Percentiles rank a stretch among this genome's conserved stretches.
Conservation (phyloP, 768 basidiomycete species). For the Aureoboletus auriporus region DNA sequence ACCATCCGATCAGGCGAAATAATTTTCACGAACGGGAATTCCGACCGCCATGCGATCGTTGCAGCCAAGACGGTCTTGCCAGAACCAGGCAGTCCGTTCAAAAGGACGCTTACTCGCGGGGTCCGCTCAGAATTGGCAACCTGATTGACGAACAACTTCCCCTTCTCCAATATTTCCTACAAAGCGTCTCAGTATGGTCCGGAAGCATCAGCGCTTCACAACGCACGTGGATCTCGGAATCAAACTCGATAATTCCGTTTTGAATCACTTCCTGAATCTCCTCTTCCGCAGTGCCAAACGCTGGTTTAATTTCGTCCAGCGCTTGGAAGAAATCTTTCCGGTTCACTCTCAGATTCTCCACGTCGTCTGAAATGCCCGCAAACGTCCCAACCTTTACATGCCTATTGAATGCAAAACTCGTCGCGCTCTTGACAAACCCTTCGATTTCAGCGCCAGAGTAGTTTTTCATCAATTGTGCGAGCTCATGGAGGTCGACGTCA, state of each 20-base stretch:
- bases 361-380: slow-evolving; percentile 94
- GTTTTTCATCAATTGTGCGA: slow-evolving; percentile 88
- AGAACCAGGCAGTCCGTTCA: slow-evolving; percentile 86
- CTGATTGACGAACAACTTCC: slow-evolving; percentile 88
- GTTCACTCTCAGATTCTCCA: slow-evolving; percentile 89
- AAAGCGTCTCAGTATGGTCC: slow-evolving; percentile 4
- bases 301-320: slow-evolving; percentile 90
- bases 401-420: slow-evolving; percentile 95
- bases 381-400: slow-evolving; percentile 98
- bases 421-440: slow-evolving; percentile 96
- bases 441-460: slow-evolving; percentile 96
- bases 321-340: slow-evolving; percentile 84
- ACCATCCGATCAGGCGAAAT: slow-evolving; percentile 97
- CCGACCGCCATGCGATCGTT: slow-evolving; percentile 88
- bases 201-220: slow-evolving; percentile 1
- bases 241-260: slow-evolving; percentile 94
- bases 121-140: slow-evolving; percentile 88
- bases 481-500: slow-evolving; percentile 79
- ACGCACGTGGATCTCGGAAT: slow-evolving; percentile 64
- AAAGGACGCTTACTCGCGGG: slow-evolving; percentile 83
- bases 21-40: slow-evolving; percentile 97
- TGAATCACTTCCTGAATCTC: slow-evolving; percentile 90
- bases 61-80: slow-evolving; percentile 96
- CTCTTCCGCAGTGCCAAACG: slow-evolving; percentile 97
- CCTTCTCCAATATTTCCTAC: slow-evolving; percentile 83